A percentile compares a stretch with the other conserved stretches of the same genome.
These are phyloP conservation scores for Schwanniomyces sp. DNA, from an alignment of 805 yeast genomes.

Conservation along the genomic window DNA sequence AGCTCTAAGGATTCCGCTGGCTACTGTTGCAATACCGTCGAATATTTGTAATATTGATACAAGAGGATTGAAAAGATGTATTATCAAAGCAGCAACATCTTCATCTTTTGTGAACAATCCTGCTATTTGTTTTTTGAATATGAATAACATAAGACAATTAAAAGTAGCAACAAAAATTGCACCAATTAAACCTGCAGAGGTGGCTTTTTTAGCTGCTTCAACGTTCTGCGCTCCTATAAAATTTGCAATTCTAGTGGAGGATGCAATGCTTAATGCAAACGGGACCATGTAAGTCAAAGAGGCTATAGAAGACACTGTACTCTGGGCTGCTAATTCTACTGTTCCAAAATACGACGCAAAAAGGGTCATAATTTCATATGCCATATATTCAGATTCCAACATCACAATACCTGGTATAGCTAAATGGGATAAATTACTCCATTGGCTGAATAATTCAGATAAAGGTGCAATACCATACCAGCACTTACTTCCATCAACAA, in stretches of 20 bases:
- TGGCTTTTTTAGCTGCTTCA: slow-evolving; percentile 35
- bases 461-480: slow-evolving; percentile 61
- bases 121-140: slow-evolving; percentile 52
- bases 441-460: slow-evolving; percentile 29
- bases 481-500: slow-evolving; percentile 64
- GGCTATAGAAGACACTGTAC: slow-evolving; percentile 49
- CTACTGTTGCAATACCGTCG: slow-evolving; percentile 70
- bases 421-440: slow-evolving; percentile 35
- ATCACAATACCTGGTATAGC: slow-evolving; percentile 47
- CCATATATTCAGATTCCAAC: slow-evolving; percentile 46
- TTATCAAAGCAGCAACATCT: slow-evolving; percentile 54
- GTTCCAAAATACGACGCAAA: slow-evolving; percentile 51
- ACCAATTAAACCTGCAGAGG: slow-evolving; percentile 27
- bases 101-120: slow-evolving; percentile 60
- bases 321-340: slow-evolving; percentile 50
- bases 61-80: slow-evolving; percentile 54
- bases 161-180: slow-evolving; percentile 27
- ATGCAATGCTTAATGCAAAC: slow-evolving; percentile 45
- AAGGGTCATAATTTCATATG: slow-evolving; percentile 47
- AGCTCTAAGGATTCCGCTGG: slow-evolving; percentile 73
- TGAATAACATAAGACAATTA: slow-evolving; percentile 47
- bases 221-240: slow-evolving; percentile 44
- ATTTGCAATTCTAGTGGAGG: slow-evolving; percentile 45
- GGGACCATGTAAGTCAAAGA: slow-evolving; percentile 46
- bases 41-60: slow-evolving; percentile 64